These are phyloP conservation scores for Phytophthora pseudosyringae DNA, from an alignment of 352 stramenopile genomes.

Conservation along the genomic window DNA sequence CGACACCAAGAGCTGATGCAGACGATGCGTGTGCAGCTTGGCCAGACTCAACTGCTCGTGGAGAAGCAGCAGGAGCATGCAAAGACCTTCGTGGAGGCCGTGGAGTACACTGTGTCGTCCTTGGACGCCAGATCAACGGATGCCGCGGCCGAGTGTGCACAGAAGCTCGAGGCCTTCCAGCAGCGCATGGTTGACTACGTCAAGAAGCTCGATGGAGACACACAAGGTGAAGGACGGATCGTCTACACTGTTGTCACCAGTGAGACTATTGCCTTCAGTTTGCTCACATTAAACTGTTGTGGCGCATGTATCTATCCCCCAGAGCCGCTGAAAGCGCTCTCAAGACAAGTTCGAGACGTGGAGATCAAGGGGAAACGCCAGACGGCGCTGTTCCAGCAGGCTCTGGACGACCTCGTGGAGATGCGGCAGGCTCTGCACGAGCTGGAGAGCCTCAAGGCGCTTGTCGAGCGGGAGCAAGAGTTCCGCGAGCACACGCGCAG, in stretches of 20 bases:
- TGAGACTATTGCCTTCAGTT: neutral
- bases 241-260: neutral
- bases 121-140: slow-evolving; percentile 39
- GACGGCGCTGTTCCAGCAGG: slow-evolving; percentile 48
- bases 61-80: slow-evolving; percentile 60
- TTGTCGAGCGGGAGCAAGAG: slow-evolving; percentile 44
- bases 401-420: slow-evolving; percentile 35
- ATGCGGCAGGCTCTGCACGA: slow-evolving; percentile 42
- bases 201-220: slow-evolving; percentile 52
- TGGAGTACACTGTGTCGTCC: slow-evolving; percentile 43
- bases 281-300: neutral
- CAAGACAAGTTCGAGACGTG: slow-evolving; percentile 43
- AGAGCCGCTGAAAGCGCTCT: slow-evolving; percentile 51
- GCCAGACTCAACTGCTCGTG: slow-evolving; percentile 48
- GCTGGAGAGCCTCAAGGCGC: slow-evolving; percentile 35
- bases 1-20: slow-evolving; percentile 53
- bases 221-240: slow-evolving; percentile 38
- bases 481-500: slow-evolving; percentile 27
- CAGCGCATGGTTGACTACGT: slow-evolving; percentile 53
- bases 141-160: slow-evolving; percentile 29
- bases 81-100: slow-evolving; percentile 50
- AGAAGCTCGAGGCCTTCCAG: slow-evolving; percentile 54
- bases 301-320: neutral
- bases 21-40: slow-evolving; percentile 44
- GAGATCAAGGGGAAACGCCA: slow-evolving; percentile 53